Percentiles rank a stretch among this genome's conserved stretches.
phyloP scores from a whole-genome alignment of 768 basidiomycete genomes.

The Scleroderma bovista region DNA sequence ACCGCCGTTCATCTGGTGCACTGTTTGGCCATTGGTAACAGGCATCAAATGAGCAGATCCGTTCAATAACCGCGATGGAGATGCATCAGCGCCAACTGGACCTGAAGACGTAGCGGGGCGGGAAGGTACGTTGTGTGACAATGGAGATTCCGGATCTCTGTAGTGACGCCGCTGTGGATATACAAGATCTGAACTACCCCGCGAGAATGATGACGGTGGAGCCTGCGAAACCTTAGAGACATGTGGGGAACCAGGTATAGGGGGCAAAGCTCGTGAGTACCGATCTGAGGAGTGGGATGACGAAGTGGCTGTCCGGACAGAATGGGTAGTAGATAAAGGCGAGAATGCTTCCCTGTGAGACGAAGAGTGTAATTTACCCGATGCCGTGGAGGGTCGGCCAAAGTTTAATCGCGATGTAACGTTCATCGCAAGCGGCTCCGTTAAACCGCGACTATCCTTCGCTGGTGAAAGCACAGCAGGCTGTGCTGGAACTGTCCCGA shows the following conservation, averaged over 20 bases:
- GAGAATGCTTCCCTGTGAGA: slow-evolving; percentile 19
- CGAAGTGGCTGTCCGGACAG: slow-evolving; percentile 6
- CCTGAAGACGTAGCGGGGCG: slow-evolving; percentile 41
- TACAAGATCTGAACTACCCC: slow-evolving; percentile 14
- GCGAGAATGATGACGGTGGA: slow-evolving; percentile 14
- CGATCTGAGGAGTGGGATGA: slow-evolving; percentile 9
- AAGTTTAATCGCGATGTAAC: slow-evolving; percentile 7
- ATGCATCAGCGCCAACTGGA: slow-evolving; percentile 11
- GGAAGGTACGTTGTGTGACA: slow-evolving; percentile 11
- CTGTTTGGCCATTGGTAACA: not conserved
- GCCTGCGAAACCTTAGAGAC: slow-evolving; percentile 7
- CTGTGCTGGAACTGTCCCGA: slow-evolving; percentile 15
- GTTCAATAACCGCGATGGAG: slow-evolving; percentile 15
- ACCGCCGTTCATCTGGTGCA: not conserved
- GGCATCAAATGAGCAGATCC: slow-evolving; percentile 5
- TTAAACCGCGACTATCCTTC: slow-evolving; percentile 17
- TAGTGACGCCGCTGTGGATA: slow-evolving; percentile 9
- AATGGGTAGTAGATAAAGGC: slow-evolving; percentile 15
- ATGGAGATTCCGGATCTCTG: not conserved
- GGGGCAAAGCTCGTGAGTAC: slow-evolving; percentile 15
- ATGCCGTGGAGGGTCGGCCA: slow-evolving; percentile 8
- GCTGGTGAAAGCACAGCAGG: slow-evolving; percentile 18
- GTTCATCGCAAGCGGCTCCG: slow-evolving; percentile 13
- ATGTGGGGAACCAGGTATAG: slow-evolving; percentile 29
- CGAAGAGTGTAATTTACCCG: slow-evolving; percentile 1